Evolutionary conservation across 208 protist genomes (phyloP).

Genomic region (Trypanosoma lewisi): DNA sequence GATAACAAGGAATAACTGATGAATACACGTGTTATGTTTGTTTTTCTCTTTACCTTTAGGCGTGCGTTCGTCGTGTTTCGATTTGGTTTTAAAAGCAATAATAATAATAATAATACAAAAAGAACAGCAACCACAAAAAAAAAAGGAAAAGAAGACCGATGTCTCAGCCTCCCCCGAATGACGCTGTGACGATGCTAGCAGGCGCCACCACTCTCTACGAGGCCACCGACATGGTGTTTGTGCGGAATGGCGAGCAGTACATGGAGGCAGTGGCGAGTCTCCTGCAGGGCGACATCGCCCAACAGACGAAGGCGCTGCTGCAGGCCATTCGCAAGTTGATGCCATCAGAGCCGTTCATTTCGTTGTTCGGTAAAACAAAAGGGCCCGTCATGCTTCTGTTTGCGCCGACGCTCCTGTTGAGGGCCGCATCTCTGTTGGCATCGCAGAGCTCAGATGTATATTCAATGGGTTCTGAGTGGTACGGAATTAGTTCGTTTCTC

Average conservation of each 20-base stretch:
- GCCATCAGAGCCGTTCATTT: background rate
- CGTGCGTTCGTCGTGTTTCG: no score
- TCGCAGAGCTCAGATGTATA: background rate
- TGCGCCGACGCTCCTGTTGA: conserved; percentile 4
- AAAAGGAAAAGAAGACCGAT: conserved; percentile 6
- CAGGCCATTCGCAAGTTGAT: background rate
- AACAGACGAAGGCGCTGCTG: background rate
- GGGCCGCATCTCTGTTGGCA: conserved; percentile 3
- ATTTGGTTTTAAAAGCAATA: no score
- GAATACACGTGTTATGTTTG: no score
- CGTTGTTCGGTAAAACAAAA: conserved; percentile 6
- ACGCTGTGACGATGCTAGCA: background rate
- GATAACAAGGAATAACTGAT: no score
- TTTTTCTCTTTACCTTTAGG: no score
- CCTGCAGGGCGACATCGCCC: background rate
- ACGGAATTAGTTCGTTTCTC: conserved; percentile 3
- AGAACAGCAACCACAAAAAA: no score
- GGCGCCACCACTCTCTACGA: conserved; percentile 4
- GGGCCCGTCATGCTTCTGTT: conserved; percentile 14
- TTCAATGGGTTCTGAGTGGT: background rate
- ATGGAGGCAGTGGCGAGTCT: background rate
- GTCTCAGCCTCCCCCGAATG: background rate
- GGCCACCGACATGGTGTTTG: conserved; percentile 10
- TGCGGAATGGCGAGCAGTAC: conserved; percentile 4
- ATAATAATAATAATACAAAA: no score